phyloP scores from a whole-genome alignment of 345 rosid genomes.

The Raphanus raphanistrum region DNA sequence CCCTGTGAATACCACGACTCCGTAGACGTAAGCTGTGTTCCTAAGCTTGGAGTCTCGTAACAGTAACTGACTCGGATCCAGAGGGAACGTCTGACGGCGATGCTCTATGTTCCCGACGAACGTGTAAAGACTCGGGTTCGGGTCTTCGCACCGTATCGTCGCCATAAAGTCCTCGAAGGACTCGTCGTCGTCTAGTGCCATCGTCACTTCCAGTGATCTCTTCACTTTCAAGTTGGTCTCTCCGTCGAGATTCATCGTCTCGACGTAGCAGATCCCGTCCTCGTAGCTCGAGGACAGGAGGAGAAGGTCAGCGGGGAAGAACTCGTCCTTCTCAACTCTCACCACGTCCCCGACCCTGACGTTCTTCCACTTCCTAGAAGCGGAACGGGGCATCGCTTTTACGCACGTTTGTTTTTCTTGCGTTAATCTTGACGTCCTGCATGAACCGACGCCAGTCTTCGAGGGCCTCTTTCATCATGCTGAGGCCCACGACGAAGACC shows the following conservation, averaged over 20 bases:
- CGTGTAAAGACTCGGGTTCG: conserved; percentile 67
- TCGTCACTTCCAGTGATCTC: conserved; percentile 59
- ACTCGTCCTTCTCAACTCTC: conserved; percentile 58
- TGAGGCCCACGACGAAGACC: conserved; percentile 63
- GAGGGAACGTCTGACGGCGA: conserved; percentile 48
- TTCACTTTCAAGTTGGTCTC: conserved; percentile 75
- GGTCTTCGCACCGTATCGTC: conserved; percentile 61
- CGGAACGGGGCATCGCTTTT: conserved; percentile 50
- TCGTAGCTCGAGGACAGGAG: conserved; percentile 69
- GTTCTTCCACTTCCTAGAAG: conserved; percentile 50
- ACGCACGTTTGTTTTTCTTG: conserved; percentile 47
- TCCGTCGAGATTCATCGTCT: conserved; percentile 85
- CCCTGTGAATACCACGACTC: conserved; percentile 68
- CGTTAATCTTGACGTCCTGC: conserved; percentile 56
- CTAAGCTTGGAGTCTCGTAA: conserved; percentile 77
- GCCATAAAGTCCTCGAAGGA: conserved; percentile 47
- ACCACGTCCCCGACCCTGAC: conserved; percentile 67
- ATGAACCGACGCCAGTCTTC: conserved; percentile 72
- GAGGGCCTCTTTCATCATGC: conserved; percentile 70
- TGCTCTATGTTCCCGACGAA: conserved; percentile 68
- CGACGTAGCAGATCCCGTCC: conserved; percentile 81
- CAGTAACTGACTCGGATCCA: conserved; percentile 59
- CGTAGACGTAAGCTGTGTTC: conserved; percentile 63
- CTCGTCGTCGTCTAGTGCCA: conserved; percentile 50
- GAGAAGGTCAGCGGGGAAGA: conserved; percentile 68